Base-by-base conservation (phyloP, 768 basidiomycete species). In the Tulasnella sp. region DNA sequence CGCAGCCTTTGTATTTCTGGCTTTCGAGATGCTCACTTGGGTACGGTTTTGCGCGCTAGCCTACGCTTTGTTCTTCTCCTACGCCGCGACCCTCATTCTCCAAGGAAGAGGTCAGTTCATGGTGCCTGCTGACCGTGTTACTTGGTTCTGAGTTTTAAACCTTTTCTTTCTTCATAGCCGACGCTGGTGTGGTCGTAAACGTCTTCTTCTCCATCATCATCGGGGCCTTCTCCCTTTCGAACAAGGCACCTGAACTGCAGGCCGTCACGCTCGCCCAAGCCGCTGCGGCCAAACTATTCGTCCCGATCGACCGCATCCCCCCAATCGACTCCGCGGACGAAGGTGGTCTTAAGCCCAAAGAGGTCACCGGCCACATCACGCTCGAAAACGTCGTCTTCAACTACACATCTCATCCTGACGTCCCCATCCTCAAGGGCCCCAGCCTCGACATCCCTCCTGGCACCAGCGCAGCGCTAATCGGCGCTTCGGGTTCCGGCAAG, bases 291-390 rank as follows among this genome's bases (percentile, higher is more conserved):
- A 98, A 97, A 85, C 88, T 98, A 7, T 97, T 90, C 84, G 88
- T 90, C n/a, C 96, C 96, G 1, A 97, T 98, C 81, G 94, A 96
- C 83, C 93, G 96, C 41, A 88, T 94, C 16, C 96, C 97, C 4
- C 86, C 87, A 2, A 98, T 98, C 83, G 96, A 98, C 85, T 95
- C 94, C 3, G 89, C 92, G 0, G 86, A 91, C 80, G 88, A 90
- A 0, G 87, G 84, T 4, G 97, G 97, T 18, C 85, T 89, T 50
- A 92, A 92, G 84, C 95, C 91, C 0, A 91, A 91, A 58, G 86
- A 85, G 1, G 91, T 95, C 73, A 82, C 88, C 0, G 96, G 96
- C 31, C 88, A 91, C 83, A 94, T 98, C 83, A 86, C 86, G 24
- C 86, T 98, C 77, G 90, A 94, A 81, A 86, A 93, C 82, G 89